Base-by-base conservation (phyloP, 257 asterid species). In the Rauvolfia tetraphylla region DNA sequence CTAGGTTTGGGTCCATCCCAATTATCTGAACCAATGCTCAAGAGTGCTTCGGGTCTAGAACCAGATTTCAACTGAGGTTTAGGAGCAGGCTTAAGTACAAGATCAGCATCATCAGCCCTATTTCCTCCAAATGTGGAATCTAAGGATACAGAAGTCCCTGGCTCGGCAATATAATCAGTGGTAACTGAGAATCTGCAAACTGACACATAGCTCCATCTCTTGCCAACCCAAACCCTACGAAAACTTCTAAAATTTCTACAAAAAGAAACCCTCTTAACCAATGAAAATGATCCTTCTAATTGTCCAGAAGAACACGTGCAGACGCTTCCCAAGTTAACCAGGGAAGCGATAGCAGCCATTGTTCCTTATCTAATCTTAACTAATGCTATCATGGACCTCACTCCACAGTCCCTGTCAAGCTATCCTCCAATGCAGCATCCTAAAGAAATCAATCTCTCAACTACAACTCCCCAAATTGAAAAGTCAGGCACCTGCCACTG, bases 331-430 rank as follows among this genome's bases (percentile, higher is more conserved):
- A 95, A 84, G 87, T 84, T 91, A 81, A 87, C 95, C 17, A 90
- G 89, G 95, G 98, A 95, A 95, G 97, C 96, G 83, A 88, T 86
- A 78, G 86, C 83, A 90, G 91, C 86, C 99, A 95, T 95, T 69
- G 51, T 73, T 78, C 79, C 74, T 31, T 63, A 69, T 78, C 73
- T 76, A 86, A 87, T 51, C 79, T 76, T 54, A 51, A 56, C 54
- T 46, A 72, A 68, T 57, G 34, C 86, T 56, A 74, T 58, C 86
- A 85, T 79, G 59, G 68, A 82, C 82, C 76, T 73, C 44, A 11
- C 62, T 51, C 48, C 49, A 62, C 31, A 68, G 54, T 59, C 69
- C 57, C 82, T 41, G 41, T 9, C 57, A 48, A 72, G 54, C 49
- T 31, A 49, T 23, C 38, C 73, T 71, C 58, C 79, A 73, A 79